These are phyloP conservation scores for Diplodia intermedia DNA, from an alignment of 2,329 filamentous ascomycete genomes.

Conservation along the genomic window DNA sequence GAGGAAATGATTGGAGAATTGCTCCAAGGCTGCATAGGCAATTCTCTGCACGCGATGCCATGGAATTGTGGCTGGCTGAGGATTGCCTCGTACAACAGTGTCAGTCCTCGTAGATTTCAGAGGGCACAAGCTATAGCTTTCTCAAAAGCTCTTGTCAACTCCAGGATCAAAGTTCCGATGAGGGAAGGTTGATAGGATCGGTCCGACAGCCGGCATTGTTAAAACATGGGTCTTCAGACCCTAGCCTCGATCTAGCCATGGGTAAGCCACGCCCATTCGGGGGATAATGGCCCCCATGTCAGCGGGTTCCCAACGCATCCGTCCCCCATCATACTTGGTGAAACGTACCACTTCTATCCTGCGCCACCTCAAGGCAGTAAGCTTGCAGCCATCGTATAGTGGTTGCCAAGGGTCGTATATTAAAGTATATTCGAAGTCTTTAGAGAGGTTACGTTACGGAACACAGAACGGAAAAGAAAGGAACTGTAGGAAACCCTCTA, in stretches of 20 bases:
- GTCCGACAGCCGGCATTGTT: not conserved
- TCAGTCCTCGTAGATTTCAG: not conserved
- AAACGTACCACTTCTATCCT: not conserved
- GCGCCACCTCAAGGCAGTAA: not conserved
- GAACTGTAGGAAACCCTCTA: no score
- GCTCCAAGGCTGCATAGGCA: not conserved
- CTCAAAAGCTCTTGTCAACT: not conserved
- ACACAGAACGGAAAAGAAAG: no score
- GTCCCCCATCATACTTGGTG: not conserved
- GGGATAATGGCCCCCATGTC: not conserved
- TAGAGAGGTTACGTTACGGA: no score
- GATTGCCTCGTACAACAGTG: not conserved
- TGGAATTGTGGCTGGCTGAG: conserved; percentile 1
- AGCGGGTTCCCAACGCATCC: not conserved
- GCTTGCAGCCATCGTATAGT: not conserved
- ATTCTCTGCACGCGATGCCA: not conserved
- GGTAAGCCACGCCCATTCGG: not conserved
- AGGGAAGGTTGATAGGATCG: not conserved
- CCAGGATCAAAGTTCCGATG: not conserved
- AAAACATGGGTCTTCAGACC: not conserved
- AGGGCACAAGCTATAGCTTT: not conserved
- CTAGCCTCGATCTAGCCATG: not conserved
- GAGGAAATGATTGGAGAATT: not conserved
- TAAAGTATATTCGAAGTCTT: no score
- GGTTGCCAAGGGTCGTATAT: not conserved